A percentile compares a stretch with the other conserved stretches of the same genome.
These are phyloP conservation scores for Pyrus hybrid DNA, from an alignment of 331 rosid species.

Conservation along the genomic window DNA sequence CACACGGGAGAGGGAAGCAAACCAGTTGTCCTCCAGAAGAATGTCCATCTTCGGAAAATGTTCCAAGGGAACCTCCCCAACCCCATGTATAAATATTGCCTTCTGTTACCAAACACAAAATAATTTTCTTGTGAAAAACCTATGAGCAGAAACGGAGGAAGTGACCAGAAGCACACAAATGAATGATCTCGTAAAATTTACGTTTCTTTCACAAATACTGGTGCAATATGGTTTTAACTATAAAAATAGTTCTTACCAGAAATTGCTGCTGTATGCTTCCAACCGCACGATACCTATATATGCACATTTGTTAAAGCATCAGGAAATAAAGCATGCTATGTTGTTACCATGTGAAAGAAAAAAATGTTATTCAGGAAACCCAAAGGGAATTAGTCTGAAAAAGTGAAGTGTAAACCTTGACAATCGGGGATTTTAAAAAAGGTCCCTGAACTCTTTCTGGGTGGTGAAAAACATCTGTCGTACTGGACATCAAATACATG, in stretches of 20 bases:
- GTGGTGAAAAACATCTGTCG: conserved; percentile 48
- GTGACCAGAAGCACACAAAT: neutral
- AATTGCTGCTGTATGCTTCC: conserved; percentile 94
- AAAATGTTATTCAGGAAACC: neutral
- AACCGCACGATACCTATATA: conserved; percentile 84
- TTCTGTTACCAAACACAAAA: conserved; percentile 33
- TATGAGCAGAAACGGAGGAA: neutral
- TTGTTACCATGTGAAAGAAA: neutral
- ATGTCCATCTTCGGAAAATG: conserved; percentile 72
- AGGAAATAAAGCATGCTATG: neutral
- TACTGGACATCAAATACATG: conserved; percentile 25
- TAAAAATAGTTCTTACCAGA: conserved; percentile 43
- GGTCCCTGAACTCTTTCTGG: conserved; percentile 82
- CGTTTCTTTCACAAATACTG: neutral
- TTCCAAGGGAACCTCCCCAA: conserved; percentile 96
- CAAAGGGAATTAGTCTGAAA: neutral
- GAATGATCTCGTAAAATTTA: neutral
- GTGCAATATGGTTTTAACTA: neutral
- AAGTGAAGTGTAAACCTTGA: conserved; percentile 41
- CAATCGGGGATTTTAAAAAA: conserved; percentile 48
- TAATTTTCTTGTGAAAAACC: neutral
- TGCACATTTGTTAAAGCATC: neutral
- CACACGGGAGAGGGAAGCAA: conserved; percentile 19
- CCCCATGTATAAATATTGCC: conserved; percentile 93
- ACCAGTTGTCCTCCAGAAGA: conserved; percentile 97